These are phyloP conservation scores for Austroboletus novae-zelandiae DNA, from an alignment of 1,284 basidiomycete species.

Conservation along the genomic window DNA sequence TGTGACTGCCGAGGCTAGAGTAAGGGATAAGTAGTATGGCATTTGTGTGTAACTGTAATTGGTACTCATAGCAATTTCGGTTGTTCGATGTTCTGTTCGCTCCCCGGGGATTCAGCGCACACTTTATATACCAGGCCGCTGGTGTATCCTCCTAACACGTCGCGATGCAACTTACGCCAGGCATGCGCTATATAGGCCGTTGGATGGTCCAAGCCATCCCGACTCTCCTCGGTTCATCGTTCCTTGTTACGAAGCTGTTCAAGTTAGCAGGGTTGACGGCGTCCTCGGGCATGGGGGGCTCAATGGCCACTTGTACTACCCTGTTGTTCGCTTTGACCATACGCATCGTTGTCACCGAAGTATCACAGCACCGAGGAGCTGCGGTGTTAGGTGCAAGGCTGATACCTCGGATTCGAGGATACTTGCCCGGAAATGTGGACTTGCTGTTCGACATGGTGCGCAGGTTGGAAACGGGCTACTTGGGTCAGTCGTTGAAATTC, in stretches of 20 bases:
- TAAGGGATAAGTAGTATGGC: too few relatives aligned
- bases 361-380: slow-evolving; percentile 19
- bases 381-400: slow-evolving; percentile 18
- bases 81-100: too few relatives aligned
- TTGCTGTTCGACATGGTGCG: slow-evolving; percentile 10
- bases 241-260: slow-evolving; percentile 15
- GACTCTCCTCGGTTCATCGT: slow-evolving; percentile 9
- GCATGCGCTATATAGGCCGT: slow-evolving; percentile 16
- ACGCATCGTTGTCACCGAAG: slow-evolving; percentile 4
- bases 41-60: too few relatives aligned
- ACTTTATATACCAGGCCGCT: too few relatives aligned
- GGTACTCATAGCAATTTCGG: too few relatives aligned
- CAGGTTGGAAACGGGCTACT: slow-evolving; percentile 20
- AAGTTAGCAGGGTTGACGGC: slow-evolving; percentile 1
- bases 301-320: slow-evolving; percentile 6
- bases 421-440: slow-evolving; percentile 28
- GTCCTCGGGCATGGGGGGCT: slow-evolving; percentile 7
- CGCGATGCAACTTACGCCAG: slow-evolving; percentile 24
- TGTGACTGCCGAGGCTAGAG: too few relatives aligned
- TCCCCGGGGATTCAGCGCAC: too few relatives aligned
- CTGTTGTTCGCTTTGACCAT: slow-evolving; percentile 3
- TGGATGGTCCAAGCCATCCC: slow-evolving; percentile 11
- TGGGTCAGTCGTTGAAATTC: slow-evolving; percentile 16
- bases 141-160: too few relatives aligned
- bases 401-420: slow-evolving; percentile 21